Evolutionary conservation across 2,329 filamentous ascomycete genomes (phyloP), one percentile per base, ranked within the genome.

Genomic region (Cladophialophora chaetospira): DNA sequence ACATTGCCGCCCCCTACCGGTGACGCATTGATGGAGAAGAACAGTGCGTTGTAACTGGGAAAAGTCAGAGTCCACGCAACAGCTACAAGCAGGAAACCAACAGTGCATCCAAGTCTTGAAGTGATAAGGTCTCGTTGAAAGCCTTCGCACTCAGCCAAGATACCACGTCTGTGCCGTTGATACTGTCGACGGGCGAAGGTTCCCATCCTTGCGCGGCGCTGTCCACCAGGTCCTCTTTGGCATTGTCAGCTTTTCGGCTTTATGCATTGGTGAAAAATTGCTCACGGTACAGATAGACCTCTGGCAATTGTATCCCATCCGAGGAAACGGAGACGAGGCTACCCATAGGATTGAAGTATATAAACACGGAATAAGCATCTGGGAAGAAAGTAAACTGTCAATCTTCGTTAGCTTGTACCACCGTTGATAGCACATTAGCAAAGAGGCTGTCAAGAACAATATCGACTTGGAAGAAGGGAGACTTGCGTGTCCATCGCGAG

Each of bases 401-500:
- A n/a, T n/a, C n/a, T n/a, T n/a, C n/a, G n/a, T n/a, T n/a, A n/a
- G n/a, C n/a, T n/a, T n/a, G n/a, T n/a, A n/a, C n/a, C n/a, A n/a
- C n/a, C n/a, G n/a, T n/a, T n/a, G n/a, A n/a, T n/a, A n/a, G n/a
- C n/a, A n/a, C n/a, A n/a, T n/a, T n/a, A n/a, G 3, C 62, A 25
- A 23, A 68, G 64, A 25, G 15, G 5, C 8, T 40, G 31, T 38
- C 15, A 38, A n/a, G n/a, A n/a, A n/a, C n/a, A n/a, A n/a, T n/a
- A n/a, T n/a, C n/a, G n/a, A n/a, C n/a, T n/a, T n/a, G n/a, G n/a
- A n/a, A n/a, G n/a, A n/a, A 26, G 40, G n/a, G n/a, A n/a, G n/a
- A 13, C 8, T 44, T 21, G 73, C 63, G 65, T 89, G 86, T 0
- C 84, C 84, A 65, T 89, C 86, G 63, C 88, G 84, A 3, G 82